Evolutionary conservation across 768 basidiomycete species (phyloP), one percentile per base, ranked within the genome.

Genomic region (Russula sp.): DNA sequence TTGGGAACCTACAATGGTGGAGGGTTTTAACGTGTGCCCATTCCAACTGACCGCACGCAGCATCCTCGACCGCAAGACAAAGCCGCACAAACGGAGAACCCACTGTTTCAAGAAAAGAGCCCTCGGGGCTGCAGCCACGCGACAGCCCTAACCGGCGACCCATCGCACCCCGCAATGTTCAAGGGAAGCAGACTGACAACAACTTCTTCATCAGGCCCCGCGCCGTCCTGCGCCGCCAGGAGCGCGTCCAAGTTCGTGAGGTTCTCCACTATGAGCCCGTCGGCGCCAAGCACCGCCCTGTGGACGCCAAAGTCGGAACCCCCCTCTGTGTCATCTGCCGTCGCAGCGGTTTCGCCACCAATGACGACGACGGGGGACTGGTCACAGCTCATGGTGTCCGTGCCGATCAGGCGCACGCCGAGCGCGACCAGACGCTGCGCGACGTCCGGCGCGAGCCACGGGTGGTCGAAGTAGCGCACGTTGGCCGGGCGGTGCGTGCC

Each of bases 331-430:
- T 45, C 39, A 1, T 11, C 20, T 40, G 16, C 22, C 16, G 22
- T 5, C 16, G 27, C 44, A 14, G 10, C 39, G 8, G 47, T 13
- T 10, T 18, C 14, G n/a, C 4, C 16, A 14, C 39, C 27, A n/a
- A n/a, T n/a, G 22, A 39, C 9, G 16, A 57, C 45, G 7, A n/a
- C 7, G 34, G 69, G 72, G 40, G 68, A 66, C 55, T 52, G 61
- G 55, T 73, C 72, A 4, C 69, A 71, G 54, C 70, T 72, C 62
- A 73, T 65, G 34, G 68, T 65, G 62, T 73, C 72, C 13, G 66
- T 61, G 49, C 67, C 72, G n/a, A 73, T 39, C 5, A 71, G 57
- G 35, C 65, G 62, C 39, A 71, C 65, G 22, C 72, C 72, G 34
- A 65, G 56, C 22, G 52, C 66, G 14, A 71, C 42, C 40, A 73